These are phyloP conservation scores for Aspergillus eucalypticola DNA, from an alignment of 2,329 filamentous ascomycete species.

Conservation along the genomic window DNA sequence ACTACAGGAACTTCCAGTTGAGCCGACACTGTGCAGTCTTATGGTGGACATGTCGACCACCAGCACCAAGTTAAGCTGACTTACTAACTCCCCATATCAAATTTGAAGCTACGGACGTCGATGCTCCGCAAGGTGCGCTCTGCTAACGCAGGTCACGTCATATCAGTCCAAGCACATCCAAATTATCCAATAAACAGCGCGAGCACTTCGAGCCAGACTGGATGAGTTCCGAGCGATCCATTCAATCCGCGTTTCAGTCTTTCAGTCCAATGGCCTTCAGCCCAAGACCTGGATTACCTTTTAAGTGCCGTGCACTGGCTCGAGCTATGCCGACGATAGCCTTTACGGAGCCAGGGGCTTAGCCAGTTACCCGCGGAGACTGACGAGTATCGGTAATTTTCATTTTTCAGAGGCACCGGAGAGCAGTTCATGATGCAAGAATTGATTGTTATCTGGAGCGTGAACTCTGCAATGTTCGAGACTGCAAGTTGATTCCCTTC, in stretches of 20 bases:
- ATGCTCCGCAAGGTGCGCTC: not conserved
- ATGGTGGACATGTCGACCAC: not conserved
- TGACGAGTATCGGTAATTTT: not conserved
- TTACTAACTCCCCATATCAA: not conserved
- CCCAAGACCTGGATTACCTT: not conserved
- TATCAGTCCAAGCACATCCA: not conserved
- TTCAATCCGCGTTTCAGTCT: not conserved
- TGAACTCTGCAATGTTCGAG: not conserved
- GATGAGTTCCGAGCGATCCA: not conserved
- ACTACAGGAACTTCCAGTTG: not conserved
- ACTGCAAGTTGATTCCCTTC: not conserved
- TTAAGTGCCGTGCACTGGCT: not conserved
- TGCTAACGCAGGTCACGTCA: not conserved
- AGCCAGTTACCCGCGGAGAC: not conserved
- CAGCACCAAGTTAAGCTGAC: not conserved
- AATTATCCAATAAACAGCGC: not conserved
- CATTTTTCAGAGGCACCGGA: not conserved
- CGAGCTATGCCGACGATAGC: not conserved
- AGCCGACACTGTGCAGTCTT: not conserved
- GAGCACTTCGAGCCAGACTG: not conserved
- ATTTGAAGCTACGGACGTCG: not conserved
- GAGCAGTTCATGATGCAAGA: not conserved
- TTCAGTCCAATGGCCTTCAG: not conserved
- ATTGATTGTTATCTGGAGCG: not conserved
- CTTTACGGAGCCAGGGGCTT: not conserved